Evolutionary conservation across 768 basidiomycete species (phyloP), one percentile per base, ranked within the genome.

Genomic region (Lentinula lateritia): DNA sequence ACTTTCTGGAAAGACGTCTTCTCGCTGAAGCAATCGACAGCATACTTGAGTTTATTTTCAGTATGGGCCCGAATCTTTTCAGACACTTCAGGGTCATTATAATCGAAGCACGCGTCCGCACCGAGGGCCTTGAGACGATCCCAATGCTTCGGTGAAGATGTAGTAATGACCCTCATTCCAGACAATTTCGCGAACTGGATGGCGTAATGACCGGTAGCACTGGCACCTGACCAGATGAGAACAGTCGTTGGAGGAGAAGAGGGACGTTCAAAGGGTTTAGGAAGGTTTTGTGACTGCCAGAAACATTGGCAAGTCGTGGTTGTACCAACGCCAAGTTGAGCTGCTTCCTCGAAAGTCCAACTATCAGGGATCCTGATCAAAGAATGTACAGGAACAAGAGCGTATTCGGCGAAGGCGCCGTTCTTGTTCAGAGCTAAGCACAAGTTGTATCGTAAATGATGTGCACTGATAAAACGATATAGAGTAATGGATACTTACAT

Each of bases 101-200:
- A 75, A 55, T 75, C 72, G 60, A 74, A 68, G 6, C 68, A 66
- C 2, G 67, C 72, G 23, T 72, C 67, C 0, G 76, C 77, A 23
- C 77, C 77, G 12, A 74, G 65, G 3, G 66, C 59, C 32, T 68
- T 70, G 41, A 78, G 61, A n/a, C 71, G 64, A 0, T 63, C 68
- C 28, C 67, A 67, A 60, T 75, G 73, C n/a, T 65, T 59, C 8
- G 70, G 66, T 16, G 72, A 74, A 16, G 74, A 70, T 10, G 73
- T 73, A 13, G 75, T 71, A 10, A 73, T 65, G 36, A 76, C 70
- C 13, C 65, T 65, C 63, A 75, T 69, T 9, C 76, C 76, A 0
- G 72, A 62, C 2, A 71, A 50, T 53, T 70, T 69, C 9, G 72
- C 71, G 2, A 78, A 69, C 61, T 74, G 71, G 32, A 78, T 70